phyloP scores from a whole-genome alignment of 352 stramenopile genomes.

The Phytophthora colocasiae region DNA sequence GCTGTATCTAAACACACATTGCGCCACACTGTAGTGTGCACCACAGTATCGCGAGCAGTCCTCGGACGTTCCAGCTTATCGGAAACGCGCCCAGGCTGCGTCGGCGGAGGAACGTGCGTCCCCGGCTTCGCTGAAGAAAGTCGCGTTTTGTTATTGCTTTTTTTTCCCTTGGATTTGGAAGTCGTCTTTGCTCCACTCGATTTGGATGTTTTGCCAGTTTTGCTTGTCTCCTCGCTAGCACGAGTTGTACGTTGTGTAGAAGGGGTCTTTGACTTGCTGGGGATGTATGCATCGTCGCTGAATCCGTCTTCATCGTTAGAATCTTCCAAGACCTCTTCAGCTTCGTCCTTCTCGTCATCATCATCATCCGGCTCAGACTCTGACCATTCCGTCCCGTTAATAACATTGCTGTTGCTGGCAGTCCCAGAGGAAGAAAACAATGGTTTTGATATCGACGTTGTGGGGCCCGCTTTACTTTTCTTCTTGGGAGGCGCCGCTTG shows the following conservation, averaged over 20 bases:
- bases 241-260: not conserved
- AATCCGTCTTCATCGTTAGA: conserved; percentile 17
- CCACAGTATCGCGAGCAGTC: conserved; percentile 46
- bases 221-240: conserved; percentile 16
- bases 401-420: conserved; percentile 10
- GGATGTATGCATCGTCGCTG: conserved; percentile 43
- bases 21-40: conserved; percentile 57
- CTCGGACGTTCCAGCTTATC: conserved; percentile 41
- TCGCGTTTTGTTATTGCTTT: conserved; percentile 19
- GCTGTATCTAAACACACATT: conserved; percentile 48
- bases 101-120: conserved; percentile 4
- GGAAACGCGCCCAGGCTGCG: conserved; percentile 25
- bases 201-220: conserved; percentile 26
- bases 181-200: conserved; percentile 8
- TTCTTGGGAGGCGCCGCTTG: conserved; percentile 3
- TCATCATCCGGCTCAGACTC: conserved; percentile 18
- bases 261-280: conserved; percentile 20
- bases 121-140: conserved; percentile 27
- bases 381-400: conserved; percentile 34
- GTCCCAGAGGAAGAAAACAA: conserved; percentile 10
- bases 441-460: conserved; percentile 1
- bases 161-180: conserved; percentile 24
- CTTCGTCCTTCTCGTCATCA: conserved; percentile 17
- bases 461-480: conserved; percentile 12
- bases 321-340: conserved; percentile 5